Evolutionary conservation across 768 basidiomycete species (phyloP), one percentile per base, ranked within the genome.

Genomic region (Coprinopsis marcescibilis): DNA sequence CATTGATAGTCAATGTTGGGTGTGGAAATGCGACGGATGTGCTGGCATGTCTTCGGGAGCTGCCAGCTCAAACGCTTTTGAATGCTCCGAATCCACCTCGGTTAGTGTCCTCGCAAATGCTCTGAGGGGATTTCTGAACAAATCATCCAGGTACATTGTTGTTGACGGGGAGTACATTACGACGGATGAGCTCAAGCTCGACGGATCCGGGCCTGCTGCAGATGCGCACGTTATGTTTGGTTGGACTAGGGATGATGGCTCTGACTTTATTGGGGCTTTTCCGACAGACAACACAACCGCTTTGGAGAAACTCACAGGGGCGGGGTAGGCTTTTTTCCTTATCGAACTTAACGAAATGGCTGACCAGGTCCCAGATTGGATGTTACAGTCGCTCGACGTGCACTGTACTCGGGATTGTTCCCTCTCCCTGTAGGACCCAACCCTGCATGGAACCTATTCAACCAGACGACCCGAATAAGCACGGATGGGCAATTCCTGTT

Each of bases 181-280:
- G 0, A 57, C 64, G 2, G 56, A 60, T 29, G 62, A 66, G 12
- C 66, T 78, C 2, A 62, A 64, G 3, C 53, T 76, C 12, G 63
- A 65, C 37, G 71, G 71, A 1, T 51, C 58, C 1, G 71, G 68
- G 0, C 67, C 66, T 0, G 60, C 64, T 1, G 72, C 72, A 4
- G 58, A 69, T 20, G 74, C 70, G 1, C 72, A 72, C 45, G 65
- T 71, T 32, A 65, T 78, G 49, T 70, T 72, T 50, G 76, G 76
- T 1, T 71, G 68, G 65, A 75, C 75, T 70, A 60, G 70, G 15
- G 74, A 74, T 48, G 76, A 77, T 52, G 77, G 75, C 0, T 62
- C 70, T 0, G 68, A 72, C 32, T 73, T 77, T 52, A 62, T 71
- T 24, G 65, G 67, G 1, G 66, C 64, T 43, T 56, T 50, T 46